Conservation (phyloP, 169 alveolate species). For the Cryptosporidium meleagridis region DNA sequence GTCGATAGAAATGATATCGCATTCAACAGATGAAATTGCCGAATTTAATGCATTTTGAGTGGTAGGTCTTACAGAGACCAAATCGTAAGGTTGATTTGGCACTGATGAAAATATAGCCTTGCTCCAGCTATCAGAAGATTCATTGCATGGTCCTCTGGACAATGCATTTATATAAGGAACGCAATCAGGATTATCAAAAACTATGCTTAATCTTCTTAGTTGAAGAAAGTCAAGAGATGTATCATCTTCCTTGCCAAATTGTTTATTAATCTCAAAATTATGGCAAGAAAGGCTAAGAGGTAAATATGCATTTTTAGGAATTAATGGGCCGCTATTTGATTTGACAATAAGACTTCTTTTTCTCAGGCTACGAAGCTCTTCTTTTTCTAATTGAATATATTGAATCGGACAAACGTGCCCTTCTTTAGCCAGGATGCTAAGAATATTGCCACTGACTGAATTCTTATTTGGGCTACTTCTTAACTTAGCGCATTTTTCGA, state of each 20-base stretch:
- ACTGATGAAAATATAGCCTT: constrained; percentile 51
- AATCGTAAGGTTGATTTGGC: constrained; percentile 40
- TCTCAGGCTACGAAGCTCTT: background rate
- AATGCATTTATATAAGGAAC: constrained; percentile 65
- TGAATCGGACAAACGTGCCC: constrained; percentile 62
- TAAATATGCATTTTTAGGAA: constrained; percentile 50
- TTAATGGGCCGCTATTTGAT: constrained; percentile 27
- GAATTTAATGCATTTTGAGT: constrained; percentile 53
- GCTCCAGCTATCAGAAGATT: constrained; percentile 73
- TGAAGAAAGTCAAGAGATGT: constrained; percentile 58
- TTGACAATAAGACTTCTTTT: background rate
- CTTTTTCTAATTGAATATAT: constrained; percentile 20
- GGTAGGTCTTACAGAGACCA: constrained; percentile 66
- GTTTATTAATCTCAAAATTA: constrained; percentile 7
- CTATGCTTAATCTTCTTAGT: constrained; percentile 47
- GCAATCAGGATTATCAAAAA: constrained; percentile 46
- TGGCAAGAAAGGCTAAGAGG: constrained; percentile 65
- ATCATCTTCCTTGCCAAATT: constrained; percentile 31
- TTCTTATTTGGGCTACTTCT: background rate
- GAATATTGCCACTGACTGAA: constrained; percentile 7
- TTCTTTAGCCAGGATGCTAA: constrained; percentile 39
- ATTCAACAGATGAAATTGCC: constrained; percentile 57
- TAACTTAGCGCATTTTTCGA: constrained; percentile 35
- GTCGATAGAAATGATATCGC: constrained; percentile 59
- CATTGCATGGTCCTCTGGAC: constrained; percentile 57